Evolutionary conservation across 768 basidiomycete species (phyloP).

Genomic region (Podaxis sp.): DNA sequence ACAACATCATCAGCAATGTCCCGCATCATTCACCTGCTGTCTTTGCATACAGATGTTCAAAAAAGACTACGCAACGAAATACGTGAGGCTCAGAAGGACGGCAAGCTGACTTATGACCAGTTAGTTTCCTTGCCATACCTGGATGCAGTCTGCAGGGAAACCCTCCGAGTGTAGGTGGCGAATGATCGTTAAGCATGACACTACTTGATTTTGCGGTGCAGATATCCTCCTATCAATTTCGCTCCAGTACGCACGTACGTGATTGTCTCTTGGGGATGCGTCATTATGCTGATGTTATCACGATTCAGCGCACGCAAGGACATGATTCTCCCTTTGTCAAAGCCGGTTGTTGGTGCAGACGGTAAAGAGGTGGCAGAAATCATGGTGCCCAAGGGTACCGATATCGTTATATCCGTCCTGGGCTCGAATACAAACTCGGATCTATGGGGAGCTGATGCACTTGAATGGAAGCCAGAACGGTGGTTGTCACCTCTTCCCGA

Average conservation of each 20-base stretch:
- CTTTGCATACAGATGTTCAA: slow-evolving; percentile 37
- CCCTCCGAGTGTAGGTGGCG: slow-evolving; percentile 34
- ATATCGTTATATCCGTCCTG: slow-evolving; percentile 36
- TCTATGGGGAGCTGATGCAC: slow-evolving; percentile 1
- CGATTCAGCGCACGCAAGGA: slow-evolving; percentile 34
- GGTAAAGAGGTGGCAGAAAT: slow-evolving; percentile 37
- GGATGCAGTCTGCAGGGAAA: slow-evolving; percentile 30
- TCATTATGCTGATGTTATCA: background rate
- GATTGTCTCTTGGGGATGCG: background rate
- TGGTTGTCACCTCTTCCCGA: slow-evolving; percentile 16
- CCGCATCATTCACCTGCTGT: slow-evolving; percentile 36
- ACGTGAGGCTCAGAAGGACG: slow-evolving; percentile 20
- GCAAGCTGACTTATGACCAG: slow-evolving; percentile 22
- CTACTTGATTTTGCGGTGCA: background rate
- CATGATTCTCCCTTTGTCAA: slow-evolving; percentile 39
- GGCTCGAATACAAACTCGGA: slow-evolving; percentile 38
- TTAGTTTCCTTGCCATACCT: slow-evolving; percentile 23
- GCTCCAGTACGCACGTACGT: slow-evolving; percentile 17
- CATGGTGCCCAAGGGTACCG: slow-evolving; percentile 37
- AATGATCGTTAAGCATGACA: background rate
- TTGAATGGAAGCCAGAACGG: slow-evolving; percentile 20
- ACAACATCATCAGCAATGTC: slow-evolving; percentile 36
- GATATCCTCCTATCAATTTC: slow-evolving; percentile 21
- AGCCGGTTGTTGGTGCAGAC: slow-evolving; percentile 35
- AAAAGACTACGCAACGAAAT: slow-evolving; percentile 39